Evolutionary conservation across 2,329 filamentous ascomycete species (phyloP).

Genomic region (Rhinocladiella mackenziei): DNA sequence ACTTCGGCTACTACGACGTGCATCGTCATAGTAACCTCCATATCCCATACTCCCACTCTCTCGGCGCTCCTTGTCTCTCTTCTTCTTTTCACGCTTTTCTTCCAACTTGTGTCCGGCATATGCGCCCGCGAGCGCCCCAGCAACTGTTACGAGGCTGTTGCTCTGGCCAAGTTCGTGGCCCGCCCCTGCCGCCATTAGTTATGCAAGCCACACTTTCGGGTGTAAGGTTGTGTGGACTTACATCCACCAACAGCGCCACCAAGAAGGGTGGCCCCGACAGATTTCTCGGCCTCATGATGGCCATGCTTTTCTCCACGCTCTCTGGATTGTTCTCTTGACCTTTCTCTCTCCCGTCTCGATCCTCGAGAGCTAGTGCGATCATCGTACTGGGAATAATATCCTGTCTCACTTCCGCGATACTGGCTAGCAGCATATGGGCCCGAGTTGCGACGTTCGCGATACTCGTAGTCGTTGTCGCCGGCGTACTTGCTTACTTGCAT

Average conservation of each 20-base stretch:
- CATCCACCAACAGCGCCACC: constrained; percentile 38
- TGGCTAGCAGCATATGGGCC: constrained; percentile 22
- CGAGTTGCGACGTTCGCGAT: constrained; percentile 22
- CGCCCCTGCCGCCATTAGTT: constrained; percentile 15
- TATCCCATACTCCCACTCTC: constrained; percentile 7
- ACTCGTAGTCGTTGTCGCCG: constrained; percentile 13
- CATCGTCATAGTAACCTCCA: constrained; percentile 15
- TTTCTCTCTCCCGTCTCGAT: constrained; percentile 16
- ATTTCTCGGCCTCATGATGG: constrained; percentile 34
- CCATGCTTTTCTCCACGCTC: constrained; percentile 21
- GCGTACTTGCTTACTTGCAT: constrained; percentile 25
- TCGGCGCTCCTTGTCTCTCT: constrained; percentile 15
- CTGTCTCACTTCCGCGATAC: constrained; percentile 14
- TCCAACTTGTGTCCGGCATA: constrained; percentile 28
- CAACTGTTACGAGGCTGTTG: constrained; percentile 18
- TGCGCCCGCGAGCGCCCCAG: constrained; percentile 22
- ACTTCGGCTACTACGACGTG: constrained; percentile 12
- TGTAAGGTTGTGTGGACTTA: constrained; percentile 9
- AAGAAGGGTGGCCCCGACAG: constrained; percentile 37
- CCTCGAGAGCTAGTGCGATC: constrained; percentile 19
- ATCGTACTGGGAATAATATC: constrained; percentile 19
- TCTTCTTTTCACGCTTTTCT: constrained; percentile 25
- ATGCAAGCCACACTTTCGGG: background rate
- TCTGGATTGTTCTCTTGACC: constrained; percentile 10
- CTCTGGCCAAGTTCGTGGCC: constrained; percentile 27